These are phyloP conservation scores for Cytidiella melzeri DNA, from an alignment of 768 basidiomycete species.

Conservation along the genomic window DNA sequence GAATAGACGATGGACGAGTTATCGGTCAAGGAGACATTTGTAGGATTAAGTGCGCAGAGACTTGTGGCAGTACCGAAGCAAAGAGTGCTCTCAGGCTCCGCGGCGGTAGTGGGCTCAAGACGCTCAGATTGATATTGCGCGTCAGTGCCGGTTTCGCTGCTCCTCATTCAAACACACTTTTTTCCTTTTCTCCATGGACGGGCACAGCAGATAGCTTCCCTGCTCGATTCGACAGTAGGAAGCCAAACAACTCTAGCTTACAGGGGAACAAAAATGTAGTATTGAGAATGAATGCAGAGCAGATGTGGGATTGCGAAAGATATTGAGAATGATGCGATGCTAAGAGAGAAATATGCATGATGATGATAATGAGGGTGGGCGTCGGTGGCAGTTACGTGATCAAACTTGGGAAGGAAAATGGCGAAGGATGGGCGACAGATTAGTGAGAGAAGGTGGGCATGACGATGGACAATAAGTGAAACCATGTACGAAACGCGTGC, in stretches of 20 bases:
- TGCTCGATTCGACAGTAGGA: slow-evolving; percentile 19
- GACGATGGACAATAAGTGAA: slow-evolving; percentile 7
- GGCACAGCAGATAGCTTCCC: slow-evolving; percentile 4
- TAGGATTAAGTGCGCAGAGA: not conserved
- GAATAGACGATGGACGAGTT: no score
- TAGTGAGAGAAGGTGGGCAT: slow-evolving; percentile 4
- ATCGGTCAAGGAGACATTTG: not conserved
- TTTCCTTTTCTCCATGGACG: no score
- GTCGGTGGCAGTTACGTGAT: slow-evolving; percentile 12
- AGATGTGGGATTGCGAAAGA: slow-evolving; percentile 11
- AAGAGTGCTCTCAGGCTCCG: not conserved
- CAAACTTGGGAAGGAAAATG: slow-evolving; percentile 6
- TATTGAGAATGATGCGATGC: slow-evolving; percentile 15
- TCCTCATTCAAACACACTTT: no score
- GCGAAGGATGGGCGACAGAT: slow-evolving; percentile 8
- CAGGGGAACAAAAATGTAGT: slow-evolving; percentile 20
- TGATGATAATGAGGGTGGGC: slow-evolving; percentile 14
- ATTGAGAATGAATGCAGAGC: slow-evolving; percentile 16
- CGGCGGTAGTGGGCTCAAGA: not conserved
- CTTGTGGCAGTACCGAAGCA: not conserved
- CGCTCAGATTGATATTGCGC: not conserved
- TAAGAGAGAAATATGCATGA: slow-evolving; percentile 18
- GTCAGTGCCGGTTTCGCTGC: not conserved
- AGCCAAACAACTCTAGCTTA: slow-evolving; percentile 24
- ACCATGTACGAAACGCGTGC: slow-evolving; percentile 3